Percentiles rank a stretch among this genome's conserved stretches.
Evolutionary conservation across 345 rosid genomes (phyloP).

Genomic region (Eutrema heterophyllum): DNA sequence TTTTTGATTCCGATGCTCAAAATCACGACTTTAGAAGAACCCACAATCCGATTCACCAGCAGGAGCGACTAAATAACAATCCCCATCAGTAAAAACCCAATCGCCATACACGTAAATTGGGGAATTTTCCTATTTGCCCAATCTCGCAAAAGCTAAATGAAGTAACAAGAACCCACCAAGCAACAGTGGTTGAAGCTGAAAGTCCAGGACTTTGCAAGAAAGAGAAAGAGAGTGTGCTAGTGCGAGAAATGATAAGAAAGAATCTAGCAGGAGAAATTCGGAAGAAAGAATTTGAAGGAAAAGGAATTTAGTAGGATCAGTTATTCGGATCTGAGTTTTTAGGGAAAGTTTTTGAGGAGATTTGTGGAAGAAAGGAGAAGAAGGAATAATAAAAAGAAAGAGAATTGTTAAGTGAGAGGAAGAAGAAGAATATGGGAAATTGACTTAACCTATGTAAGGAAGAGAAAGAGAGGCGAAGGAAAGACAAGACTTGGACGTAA

Average conservation of each 20-base stretch:
- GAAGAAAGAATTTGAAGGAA: slow-evolving; percentile 17
- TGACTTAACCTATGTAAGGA: background rate
- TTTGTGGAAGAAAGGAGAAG: slow-evolving; percentile 4
- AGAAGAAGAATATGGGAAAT: background rate
- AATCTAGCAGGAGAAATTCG: background rate
- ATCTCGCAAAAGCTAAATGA: background rate
- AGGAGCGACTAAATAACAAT: slow-evolving; percentile 16
- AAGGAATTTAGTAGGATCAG: slow-evolving; percentile 15
- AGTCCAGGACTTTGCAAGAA: background rate
- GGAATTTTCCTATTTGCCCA: background rate
- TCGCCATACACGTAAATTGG: slow-evolving; percentile 22
- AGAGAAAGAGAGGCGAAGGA: background rate
- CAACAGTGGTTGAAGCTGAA: slow-evolving; percentile 8
- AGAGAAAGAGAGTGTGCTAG: background rate
- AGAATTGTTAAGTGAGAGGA: background rate
- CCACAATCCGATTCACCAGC: slow-evolving; percentile 24
- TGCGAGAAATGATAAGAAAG: background rate
- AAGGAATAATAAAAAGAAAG: slow-evolving; percentile 13
- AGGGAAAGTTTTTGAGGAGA: slow-evolving; percentile 20
- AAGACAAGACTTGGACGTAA: background rate
- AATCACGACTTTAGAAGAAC: background rate
- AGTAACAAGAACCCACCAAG: slow-evolving; percentile 9
- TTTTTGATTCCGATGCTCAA: background rate
- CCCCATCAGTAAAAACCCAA: slow-evolving; percentile 17
- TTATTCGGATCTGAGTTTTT: slow-evolving; percentile 33